phyloP scores from a whole-genome alignment of 176 grass and related monocot species.

The Bothriochloa decipiens region DNA sequence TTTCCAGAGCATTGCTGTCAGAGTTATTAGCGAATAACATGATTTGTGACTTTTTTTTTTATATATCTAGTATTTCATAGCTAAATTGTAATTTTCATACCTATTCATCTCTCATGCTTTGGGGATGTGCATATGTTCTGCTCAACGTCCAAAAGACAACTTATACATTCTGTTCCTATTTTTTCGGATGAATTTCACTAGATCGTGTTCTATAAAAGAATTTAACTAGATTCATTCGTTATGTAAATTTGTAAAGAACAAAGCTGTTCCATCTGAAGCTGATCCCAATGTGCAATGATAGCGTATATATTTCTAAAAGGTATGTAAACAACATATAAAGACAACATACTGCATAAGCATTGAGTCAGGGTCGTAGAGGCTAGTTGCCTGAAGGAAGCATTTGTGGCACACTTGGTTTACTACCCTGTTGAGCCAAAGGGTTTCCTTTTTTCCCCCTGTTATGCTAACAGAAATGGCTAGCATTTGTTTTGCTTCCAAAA shows the following conservation, averaged over 20 bases:
- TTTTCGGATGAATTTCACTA: background rate
- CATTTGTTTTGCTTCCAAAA: too few species aligned
- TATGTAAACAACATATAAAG: background rate
- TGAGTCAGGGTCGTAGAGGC: background rate
- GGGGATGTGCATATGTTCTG: background rate
- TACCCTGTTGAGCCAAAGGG: background rate
- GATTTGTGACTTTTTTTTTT: background rate
- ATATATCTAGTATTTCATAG: background rate
- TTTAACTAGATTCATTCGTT: background rate
- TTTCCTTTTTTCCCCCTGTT: background rate
- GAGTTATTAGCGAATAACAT: too few species aligned
- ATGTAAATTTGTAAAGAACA: background rate
- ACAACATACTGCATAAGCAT: background rate
- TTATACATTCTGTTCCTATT: background rate
- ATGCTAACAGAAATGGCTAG: too few species aligned
- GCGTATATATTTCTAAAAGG: background rate
- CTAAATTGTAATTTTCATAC: background rate
- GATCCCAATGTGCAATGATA: background rate
- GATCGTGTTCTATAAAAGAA: background rate
- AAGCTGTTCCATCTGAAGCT: background rate
- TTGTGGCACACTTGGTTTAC: background rate
- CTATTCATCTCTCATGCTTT: conserved; percentile 5
- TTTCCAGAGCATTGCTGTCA: too few species aligned
- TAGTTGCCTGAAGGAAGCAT: background rate
- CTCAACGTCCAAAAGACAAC: background rate